These are phyloP conservation scores for Anisodus tanguticus DNA, from an alignment of 257 asterid genomes.

Conservation along the genomic window DNA sequence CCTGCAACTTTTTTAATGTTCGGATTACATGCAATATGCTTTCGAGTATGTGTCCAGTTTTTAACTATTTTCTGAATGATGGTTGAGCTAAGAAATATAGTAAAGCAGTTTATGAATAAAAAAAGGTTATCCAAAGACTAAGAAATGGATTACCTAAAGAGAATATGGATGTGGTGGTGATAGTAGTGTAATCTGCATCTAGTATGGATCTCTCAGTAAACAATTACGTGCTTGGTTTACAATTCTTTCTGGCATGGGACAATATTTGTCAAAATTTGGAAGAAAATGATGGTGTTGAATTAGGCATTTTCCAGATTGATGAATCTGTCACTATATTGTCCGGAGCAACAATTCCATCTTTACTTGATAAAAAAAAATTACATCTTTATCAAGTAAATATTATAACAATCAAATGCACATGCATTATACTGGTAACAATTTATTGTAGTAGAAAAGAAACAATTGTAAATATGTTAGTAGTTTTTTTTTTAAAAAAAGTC, in stretches of 20 bases:
- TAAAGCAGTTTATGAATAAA: no score
- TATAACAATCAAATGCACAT: no score
- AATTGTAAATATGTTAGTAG: no score
- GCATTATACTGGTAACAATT: no score
- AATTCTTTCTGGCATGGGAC: neutral
- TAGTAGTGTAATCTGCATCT: neutral
- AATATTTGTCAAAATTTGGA: neutral
- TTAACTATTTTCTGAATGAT: neutral
- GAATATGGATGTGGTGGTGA: neutral
- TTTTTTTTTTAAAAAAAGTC: no score
- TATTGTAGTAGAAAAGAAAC: no score
- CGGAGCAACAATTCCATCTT: no score
- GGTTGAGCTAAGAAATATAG: slow-evolving; percentile 13
- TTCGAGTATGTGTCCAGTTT: neutral
- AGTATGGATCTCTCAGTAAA: neutral
- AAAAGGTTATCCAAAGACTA: neutral
- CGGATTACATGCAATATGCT: neutral
- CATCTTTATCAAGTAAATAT: no score
- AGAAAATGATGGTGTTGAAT: neutral
- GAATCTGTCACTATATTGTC: no score
- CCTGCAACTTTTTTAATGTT: neutral
- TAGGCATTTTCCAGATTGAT: no score
- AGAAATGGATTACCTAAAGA: neutral
- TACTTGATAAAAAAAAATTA: no score
- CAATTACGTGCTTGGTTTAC: neutral